Evolutionary conservation across 1,284 basidiomycete genomes (phyloP), one percentile per base, ranked within the genome.

Genomic region (Ustilago cynodontis): DNA sequence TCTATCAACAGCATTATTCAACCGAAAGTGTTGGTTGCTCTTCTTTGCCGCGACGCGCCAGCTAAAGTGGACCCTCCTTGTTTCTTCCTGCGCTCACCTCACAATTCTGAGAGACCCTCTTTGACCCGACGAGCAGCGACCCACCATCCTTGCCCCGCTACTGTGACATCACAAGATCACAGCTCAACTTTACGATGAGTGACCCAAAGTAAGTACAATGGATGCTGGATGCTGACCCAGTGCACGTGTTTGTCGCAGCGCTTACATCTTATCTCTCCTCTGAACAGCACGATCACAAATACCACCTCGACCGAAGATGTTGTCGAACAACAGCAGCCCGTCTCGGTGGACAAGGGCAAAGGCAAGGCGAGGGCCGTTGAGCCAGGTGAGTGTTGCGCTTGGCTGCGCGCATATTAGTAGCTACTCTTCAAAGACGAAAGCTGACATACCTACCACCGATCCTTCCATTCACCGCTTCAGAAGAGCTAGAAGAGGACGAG

Each of bases 351-450:
- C 65, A 79, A 79, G 59, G 77, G 77, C 33, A 79, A 79, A 33
- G 77, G 77, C 55, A 78, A 78, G 26, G 76, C 60, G 39, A 72
- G 59, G 43, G 73, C 69, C n/a, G 39, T 71, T 24, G 74, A 70
- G 52, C 52, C 66, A 51, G 74, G 77, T 79, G 18, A 65, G 77
- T 64, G 22, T 2, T 2, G 11, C 29, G 24, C 26, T 16, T 14
- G 26, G 35, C 20, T 35, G 29, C 37, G 22, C 10, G 16, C 3
- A 33, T 26, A 5, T 16, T 7, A 11, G 6, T 7, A 18, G n/a
- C 16, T 39, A 2, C 31, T 22, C 9, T 22, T 16, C 39, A 16
- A n/a, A 11, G 33, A n/a, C 26, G 28, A 18, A n/a, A 20, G 18
- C 43, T 45, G 10, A 43, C 41, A 43, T 20, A 18, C 6, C 9